Evolutionary conservation across 352 stramenopile species (phyloP).

Genomic region (Globisporangium takayamanum): DNA sequence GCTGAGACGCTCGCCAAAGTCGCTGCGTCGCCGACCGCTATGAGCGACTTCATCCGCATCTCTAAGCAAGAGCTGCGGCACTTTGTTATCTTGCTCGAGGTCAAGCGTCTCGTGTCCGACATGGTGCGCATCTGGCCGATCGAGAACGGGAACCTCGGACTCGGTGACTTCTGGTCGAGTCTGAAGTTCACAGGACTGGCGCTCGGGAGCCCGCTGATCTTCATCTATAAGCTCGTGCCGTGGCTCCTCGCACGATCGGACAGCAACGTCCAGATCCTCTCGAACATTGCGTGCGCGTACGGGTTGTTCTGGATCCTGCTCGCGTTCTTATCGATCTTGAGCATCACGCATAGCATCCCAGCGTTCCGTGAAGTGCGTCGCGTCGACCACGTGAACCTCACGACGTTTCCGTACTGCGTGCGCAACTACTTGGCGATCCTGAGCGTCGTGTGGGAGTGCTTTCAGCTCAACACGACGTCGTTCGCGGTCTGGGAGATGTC

Average conservation of each 20-base stretch:
- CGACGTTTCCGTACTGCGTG: conserved; percentile 24
- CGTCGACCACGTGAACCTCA: conserved; percentile 29
- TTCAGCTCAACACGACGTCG: conserved; percentile 35
- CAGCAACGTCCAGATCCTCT: conserved; percentile 10
- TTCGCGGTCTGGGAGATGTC: conserved; percentile 30
- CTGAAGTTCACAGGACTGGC: conserved; percentile 19
- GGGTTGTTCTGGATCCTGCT: conserved; percentile 24
- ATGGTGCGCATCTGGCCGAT: conserved; percentile 24
- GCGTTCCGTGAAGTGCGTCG: conserved; percentile 26
- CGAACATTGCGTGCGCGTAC: conserved; percentile 18
- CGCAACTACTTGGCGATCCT: conserved; percentile 33
- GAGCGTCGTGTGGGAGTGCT: conserved; percentile 27
- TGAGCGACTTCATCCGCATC: conserved; percentile 13
- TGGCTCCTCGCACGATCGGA: conserved; percentile 5
- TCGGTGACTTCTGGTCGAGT: conserved; percentile 29
- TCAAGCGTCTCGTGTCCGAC: conserved; percentile 17
- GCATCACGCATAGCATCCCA: conserved; percentile 23
- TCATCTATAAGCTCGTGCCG: conserved; percentile 19
- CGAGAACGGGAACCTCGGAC: conserved; percentile 32
- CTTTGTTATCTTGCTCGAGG: conserved; percentile 20
- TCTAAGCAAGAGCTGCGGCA: conserved; percentile 26
- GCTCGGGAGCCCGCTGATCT: conserved; percentile 19
- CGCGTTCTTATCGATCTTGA: conserved; percentile 19
- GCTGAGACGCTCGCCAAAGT: neutral
- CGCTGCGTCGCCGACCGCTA: neutral